Evolutionary conservation across 805 yeast genomes (phyloP).

Genomic region (Clavispora vitiphila): DNA sequence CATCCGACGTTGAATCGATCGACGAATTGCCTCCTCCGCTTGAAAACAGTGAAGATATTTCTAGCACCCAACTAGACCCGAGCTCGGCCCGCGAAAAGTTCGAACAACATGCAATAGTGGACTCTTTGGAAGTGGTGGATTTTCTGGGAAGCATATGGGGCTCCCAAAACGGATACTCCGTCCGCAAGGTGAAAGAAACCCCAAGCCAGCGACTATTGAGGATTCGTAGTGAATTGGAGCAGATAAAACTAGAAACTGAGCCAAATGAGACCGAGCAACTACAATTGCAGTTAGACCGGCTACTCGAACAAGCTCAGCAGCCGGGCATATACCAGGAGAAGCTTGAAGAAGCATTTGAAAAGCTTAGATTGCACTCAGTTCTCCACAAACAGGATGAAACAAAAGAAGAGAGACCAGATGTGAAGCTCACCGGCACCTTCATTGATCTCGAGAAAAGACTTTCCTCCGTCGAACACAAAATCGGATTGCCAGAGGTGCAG

Average conservation of each 20-base stretch:
- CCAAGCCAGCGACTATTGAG: slow-evolving; percentile 33
- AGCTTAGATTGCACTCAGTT: no score
- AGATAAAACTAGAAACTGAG: slow-evolving; percentile 18
- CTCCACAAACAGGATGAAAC: no score
- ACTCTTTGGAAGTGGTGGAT: slow-evolving; percentile 22
- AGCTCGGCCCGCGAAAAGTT: slow-evolving; percentile 19
- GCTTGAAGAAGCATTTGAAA: neutral
- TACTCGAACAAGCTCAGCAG: neutral
- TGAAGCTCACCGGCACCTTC: slow-evolving; percentile 1
- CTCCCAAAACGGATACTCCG: slow-evolving; percentile 16
- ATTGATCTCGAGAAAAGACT: slow-evolving; percentile 25
- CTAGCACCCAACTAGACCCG: slow-evolving; percentile 9
- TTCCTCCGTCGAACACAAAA: slow-evolving; percentile 15
- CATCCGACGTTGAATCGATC: slow-evolving; percentile 41
- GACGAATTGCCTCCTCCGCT: slow-evolving; percentile 10
- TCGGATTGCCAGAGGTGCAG: slow-evolving; percentile 15
- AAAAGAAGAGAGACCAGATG: no score
- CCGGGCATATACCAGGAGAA: neutral
- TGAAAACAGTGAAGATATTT: slow-evolving; percentile 10
- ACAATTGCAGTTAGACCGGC: neutral
- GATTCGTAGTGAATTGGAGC: slow-evolving; percentile 36
- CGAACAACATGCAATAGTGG: slow-evolving; percentile 20
- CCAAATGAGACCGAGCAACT: neutral
- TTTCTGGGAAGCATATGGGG: slow-evolving; percentile 30
- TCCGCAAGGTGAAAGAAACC: slow-evolving; percentile 27